phyloP scores from a whole-genome alignment of 192 early-diverging fungal genomes.

The Jimgerdemannia flammicorona region DNA sequence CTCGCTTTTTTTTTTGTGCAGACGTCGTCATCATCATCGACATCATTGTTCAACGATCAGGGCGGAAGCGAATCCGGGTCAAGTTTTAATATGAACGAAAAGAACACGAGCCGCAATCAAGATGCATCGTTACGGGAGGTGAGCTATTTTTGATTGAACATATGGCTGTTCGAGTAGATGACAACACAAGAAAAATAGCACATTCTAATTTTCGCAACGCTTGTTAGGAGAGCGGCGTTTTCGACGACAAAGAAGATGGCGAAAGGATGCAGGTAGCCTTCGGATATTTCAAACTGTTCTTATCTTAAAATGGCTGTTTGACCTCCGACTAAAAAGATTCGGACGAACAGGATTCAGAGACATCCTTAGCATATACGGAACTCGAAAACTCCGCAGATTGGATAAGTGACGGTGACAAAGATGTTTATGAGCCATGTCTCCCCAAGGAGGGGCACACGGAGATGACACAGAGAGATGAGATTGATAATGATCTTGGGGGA shows the following conservation, averaged over 20 bases:
- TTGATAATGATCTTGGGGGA: background rate
- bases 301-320: background rate
- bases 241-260: background rate
- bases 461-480: background rate
- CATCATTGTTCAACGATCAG: background rate
- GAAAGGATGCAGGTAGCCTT: background rate
- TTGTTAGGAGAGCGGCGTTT: background rate
- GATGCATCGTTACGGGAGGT: background rate
- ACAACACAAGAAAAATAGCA: background rate
- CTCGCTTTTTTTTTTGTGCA: background rate
- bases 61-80: background rate
- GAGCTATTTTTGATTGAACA: background rate
- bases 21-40: background rate
- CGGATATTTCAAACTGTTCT: background rate
- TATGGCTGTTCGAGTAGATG: background rate
- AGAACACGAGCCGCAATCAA: too few species aligned
- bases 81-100: too few species aligned
- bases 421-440: background rate
- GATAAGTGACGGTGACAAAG: background rate
- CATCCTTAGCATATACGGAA: background rate
- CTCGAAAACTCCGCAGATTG: background rate
- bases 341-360: background rate
- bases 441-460: background rate
- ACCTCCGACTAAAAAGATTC: background rate
- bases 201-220: background rate